Evolutionary conservation across 371 early-diverging fungal genomes (phyloP).

Genomic region (Gilbertella persicaria): DNA sequence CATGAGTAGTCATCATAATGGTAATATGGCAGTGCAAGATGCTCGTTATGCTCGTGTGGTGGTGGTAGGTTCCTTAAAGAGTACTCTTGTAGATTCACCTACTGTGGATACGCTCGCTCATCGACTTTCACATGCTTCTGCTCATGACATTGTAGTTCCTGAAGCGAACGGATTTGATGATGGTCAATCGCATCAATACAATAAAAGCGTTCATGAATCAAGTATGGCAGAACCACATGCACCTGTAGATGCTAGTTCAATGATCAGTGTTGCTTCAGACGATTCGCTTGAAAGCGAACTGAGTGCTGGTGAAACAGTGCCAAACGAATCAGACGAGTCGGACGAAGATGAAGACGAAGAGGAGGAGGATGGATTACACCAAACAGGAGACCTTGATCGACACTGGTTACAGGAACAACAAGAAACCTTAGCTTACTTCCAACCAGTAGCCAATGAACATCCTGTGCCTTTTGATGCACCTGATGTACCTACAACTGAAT

Average conservation of each 20-base stretch:
- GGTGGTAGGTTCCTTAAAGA: constrained; percentile 32
- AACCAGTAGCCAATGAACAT: neutral
- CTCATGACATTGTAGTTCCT: neutral
- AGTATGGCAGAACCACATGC: neutral
- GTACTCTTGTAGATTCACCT: constrained; percentile 19
- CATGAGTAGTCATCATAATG: constrained; percentile 31
- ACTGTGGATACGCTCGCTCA: constrained; percentile 7
- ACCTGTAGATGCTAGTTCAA: constrained; percentile 7
- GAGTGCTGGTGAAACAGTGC: constrained; percentile 26
- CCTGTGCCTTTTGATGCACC: neutral
- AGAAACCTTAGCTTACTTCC: constrained; percentile 26
- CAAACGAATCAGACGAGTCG: constrained; percentile 10
- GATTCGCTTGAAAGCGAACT: constrained; percentile 34
- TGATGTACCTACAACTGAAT: too few relatives aligned
- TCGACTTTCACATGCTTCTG: constrained; percentile 4
- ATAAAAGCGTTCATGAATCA: constrained; percentile 15
- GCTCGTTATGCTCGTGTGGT: constrained; percentile 36
- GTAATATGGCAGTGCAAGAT: constrained; percentile 39
- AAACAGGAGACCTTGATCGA: constrained; percentile 18
- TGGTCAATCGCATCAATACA: constrained; percentile 4
- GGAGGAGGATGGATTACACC: constrained; percentile 3
- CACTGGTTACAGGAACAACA: constrained; percentile 28
- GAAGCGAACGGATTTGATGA: constrained; percentile 1
- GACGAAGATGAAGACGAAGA: constrained; percentile 16
- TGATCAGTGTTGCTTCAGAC: constrained; percentile 24